Evolutionary conservation across 495 filamentous ascomycete genomes (phyloP), one percentile per base, ranked within the genome.

Genomic region (Neurospora africana): DNA sequence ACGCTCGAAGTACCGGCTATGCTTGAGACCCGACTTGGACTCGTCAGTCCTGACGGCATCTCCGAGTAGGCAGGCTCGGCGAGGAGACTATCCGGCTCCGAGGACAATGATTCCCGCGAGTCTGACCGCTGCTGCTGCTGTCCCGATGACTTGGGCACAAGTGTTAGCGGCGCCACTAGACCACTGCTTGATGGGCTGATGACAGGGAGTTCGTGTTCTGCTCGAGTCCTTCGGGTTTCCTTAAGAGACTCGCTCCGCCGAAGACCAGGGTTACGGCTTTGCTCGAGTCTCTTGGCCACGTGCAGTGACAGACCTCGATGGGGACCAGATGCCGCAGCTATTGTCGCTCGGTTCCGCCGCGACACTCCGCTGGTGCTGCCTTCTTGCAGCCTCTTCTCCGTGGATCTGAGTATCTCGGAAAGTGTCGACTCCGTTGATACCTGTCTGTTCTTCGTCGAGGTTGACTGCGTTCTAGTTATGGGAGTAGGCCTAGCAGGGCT

Each of bases 361-460:
- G 75, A 69, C 0, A 68, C 69, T n/a, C 53, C 61, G 47, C 78
- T 78, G 19, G 72, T 43, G 17, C 67, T 73, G 9, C 82, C 82
- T 43, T 81, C 79, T 23, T 79, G 79, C n/a, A 85, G 73, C 37
- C 81, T 76, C 74, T 82, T 77, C 35, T 83, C 83, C 0, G 83
- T 85, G 36, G 81, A 81, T 21, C 75, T 78, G 27, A 85, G 72
- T 30, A 85, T 85, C 43, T 82, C 77, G 3, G 81, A 75, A 33
- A 85, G 70, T 3, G 80, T 82, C 38, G 81, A 79, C 68, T 84
- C 82, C 4, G 83, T 82, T 39, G 76, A 81, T 61, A 70, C 72
- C 39, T 80, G 75, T 67, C 76, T 75, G 27, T 71, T 19, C 73
- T 73, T 6, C 69, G 74, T 58, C 68, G 53, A 19, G 53, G 15